Evolutionary conservation across 768 basidiomycete genomes (phyloP).

Genomic region (Russula sp.): DNA sequence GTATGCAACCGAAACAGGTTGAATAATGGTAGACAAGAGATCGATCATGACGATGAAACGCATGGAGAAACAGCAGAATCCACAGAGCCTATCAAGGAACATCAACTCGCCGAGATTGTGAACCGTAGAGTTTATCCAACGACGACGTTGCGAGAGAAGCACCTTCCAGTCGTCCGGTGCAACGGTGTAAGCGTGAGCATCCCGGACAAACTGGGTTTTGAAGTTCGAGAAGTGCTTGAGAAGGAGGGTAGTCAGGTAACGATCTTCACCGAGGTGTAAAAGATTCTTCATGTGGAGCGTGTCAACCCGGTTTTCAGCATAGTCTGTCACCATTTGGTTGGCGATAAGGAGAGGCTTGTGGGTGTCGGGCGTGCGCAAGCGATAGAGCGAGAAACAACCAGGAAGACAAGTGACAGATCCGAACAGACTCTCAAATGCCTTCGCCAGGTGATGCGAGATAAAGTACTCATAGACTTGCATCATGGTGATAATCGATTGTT

Average conservation of each 20-base stretch:
- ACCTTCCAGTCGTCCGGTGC: constrained; percentile 96
- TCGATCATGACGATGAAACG: constrained; percentile 97
- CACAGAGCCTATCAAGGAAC: constrained; percentile 85
- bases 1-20: constrained; percentile 83
- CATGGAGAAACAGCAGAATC: constrained; percentile 99
- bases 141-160: constrained; percentile 89
- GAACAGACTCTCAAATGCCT: constrained; percentile 94
- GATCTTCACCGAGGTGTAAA: constrained; percentile 96
- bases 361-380: constrained; percentile 87
- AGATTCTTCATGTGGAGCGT: constrained; percentile 99
- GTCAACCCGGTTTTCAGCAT: constrained; percentile 93
- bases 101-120: constrained; percentile 94
- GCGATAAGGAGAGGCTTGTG: constrained; percentile 93
- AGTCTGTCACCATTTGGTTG: constrained; percentile 84
- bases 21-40: constrained; percentile 76
- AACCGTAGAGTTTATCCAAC: constrained; percentile 99
- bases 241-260: constrained; percentile 91
- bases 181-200: constrained; percentile 90
- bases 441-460: constrained; percentile 98
- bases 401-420: constrained; percentile 98
- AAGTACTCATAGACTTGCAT: constrained; percentile 99
- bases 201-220: constrained; percentile 94
- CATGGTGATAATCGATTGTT: constrained; percentile 94
- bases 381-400: constrained; percentile 98
- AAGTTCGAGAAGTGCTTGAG: constrained; percentile 91